phyloP scores from a whole-genome alignment of 148 eudicot species.

The Vaccinium darrowii region DNA sequence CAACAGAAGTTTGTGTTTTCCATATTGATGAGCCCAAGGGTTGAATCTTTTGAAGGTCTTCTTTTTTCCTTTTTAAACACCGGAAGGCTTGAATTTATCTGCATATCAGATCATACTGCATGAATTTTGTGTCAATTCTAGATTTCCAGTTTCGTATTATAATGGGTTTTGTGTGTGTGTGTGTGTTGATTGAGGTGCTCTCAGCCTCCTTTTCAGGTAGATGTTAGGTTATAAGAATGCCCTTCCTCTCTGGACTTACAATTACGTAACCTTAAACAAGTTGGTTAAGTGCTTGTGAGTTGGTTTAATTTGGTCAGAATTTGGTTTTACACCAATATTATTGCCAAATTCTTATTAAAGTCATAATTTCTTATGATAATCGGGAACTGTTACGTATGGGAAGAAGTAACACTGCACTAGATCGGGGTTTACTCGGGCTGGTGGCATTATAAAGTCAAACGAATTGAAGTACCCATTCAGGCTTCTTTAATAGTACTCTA shows the following conservation, averaged over 20 bases:
- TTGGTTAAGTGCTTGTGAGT: background rate
- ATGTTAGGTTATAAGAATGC: background rate
- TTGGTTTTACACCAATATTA: background rate
- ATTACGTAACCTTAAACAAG: background rate
- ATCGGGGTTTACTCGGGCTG: conserved; percentile 11
- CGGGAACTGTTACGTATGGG: background rate
- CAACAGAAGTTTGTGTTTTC: background rate
- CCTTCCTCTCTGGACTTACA: background rate
- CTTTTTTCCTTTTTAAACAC: conserved; percentile 1
- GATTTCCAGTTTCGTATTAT: conserved; percentile 5
- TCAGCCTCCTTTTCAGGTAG: conserved; percentile 3
- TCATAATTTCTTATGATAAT: background rate
- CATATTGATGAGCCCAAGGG: background rate
- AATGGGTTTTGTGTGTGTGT: background rate
- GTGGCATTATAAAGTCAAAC: conserved; percentile 13
- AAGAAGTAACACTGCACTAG: background rate
- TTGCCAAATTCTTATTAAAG: background rate
- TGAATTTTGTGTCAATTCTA: conserved; percentile 6
- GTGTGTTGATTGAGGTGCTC: background rate
- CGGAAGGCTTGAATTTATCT: conserved; percentile 13
- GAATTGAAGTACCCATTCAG: background rate
- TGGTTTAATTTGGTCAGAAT: background rate
- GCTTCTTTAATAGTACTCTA: background rate
- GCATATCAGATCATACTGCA: conserved; percentile 10
- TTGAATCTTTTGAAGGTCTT: background rate